Evolutionary conservation across 2,329 filamentous ascomycete genomes (phyloP).

Genomic region (Fusarium brachygibbosum): DNA sequence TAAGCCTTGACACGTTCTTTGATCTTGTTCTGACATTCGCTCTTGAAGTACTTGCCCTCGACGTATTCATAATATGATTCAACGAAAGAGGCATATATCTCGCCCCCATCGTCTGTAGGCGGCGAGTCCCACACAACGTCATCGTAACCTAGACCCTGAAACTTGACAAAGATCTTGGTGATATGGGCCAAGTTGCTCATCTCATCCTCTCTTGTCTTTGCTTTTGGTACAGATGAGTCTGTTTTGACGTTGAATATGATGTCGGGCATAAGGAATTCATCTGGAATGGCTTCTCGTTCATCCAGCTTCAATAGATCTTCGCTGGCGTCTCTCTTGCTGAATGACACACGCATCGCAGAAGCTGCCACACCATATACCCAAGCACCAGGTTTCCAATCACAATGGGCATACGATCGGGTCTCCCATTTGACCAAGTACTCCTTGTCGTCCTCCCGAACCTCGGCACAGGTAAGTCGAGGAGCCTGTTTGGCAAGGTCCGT

Average conservation of each 20-base stretch:
- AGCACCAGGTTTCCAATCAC: constrained; percentile 86
- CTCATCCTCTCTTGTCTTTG: constrained; percentile 76
- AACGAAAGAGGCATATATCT: constrained; percentile 83
- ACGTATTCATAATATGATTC: constrained; percentile 90
- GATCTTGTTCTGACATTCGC: constrained; percentile 70
- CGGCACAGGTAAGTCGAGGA: constrained; percentile 53
- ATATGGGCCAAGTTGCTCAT: constrained; percentile 79
- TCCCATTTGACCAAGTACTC: constrained; percentile 96
- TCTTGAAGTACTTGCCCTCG: constrained; percentile 77
- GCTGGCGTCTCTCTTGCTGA: constrained; percentile 76
- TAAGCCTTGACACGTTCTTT: constrained; percentile 77
- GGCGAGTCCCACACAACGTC: constrained; percentile 91
- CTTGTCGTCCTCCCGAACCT: constrained; percentile 74
- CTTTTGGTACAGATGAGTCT: constrained; percentile 59
- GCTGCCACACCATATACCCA: constrained; percentile 85
- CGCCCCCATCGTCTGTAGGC: constrained; percentile 72
- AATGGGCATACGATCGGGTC: constrained; percentile 82
- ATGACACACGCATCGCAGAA: constrained; percentile 76
- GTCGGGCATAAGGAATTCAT: constrained; percentile 87
- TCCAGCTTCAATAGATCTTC: constrained; percentile 73
- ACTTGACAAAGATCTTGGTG: constrained; percentile 84
- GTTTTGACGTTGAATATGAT: constrained; percentile 86
- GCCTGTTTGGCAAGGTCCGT: constrained; percentile 9
- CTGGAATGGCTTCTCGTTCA: constrained; percentile 83
- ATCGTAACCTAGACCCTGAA: constrained; percentile 91